Evolutionary conservation across 306 rosid species (phyloP).

Genomic region (Trichosanthes cucumerina): DNA sequence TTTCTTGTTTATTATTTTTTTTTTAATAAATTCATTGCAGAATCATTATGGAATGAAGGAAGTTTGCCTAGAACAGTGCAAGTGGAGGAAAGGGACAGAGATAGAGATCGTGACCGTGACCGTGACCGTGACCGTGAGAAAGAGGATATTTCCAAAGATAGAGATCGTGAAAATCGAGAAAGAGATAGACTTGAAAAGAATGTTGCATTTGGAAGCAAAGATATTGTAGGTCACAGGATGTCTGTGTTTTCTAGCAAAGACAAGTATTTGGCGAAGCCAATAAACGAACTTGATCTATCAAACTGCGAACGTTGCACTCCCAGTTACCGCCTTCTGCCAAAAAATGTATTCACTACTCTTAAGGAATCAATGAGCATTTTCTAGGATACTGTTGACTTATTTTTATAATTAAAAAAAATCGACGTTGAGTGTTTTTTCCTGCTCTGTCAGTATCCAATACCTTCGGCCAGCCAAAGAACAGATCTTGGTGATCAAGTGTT

Average conservation of each 20-base stretch:
- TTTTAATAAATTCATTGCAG: slow-evolving; percentile 32
- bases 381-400: slow-evolving; percentile 6
- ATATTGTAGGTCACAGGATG: slow-evolving; percentile 58
- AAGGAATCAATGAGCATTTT: neutral
- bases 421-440: slow-evolving; percentile 7
- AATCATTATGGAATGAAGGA: slow-evolving; percentile 78
- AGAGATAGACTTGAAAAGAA: slow-evolving; percentile 51
- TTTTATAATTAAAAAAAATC: neutral
- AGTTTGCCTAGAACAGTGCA: slow-evolving; percentile 46
- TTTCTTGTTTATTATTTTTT: neutral
- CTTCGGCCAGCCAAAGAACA: slow-evolving; percentile 78
- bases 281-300: slow-evolving; percentile 94
- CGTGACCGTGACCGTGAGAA: slow-evolving; percentile 39
- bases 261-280: slow-evolving; percentile 79
- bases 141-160: slow-evolving; percentile 64
- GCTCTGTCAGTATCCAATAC: slow-evolving; percentile 75
- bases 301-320: slow-evolving; percentile 96
- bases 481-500: slow-evolving; percentile 74
- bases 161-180: slow-evolving; percentile 73
- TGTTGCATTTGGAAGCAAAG: slow-evolving; percentile 43
- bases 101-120: slow-evolving; percentile 36
- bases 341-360: slow-evolving; percentile 43
- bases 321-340: slow-evolving; percentile 89
- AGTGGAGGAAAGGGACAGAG: slow-evolving; percentile 71
- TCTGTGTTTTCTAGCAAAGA: slow-evolving; percentile 76